phyloP scores from a whole-genome alignment of 148 eudicot species.

The Silene uniflora region DNA sequence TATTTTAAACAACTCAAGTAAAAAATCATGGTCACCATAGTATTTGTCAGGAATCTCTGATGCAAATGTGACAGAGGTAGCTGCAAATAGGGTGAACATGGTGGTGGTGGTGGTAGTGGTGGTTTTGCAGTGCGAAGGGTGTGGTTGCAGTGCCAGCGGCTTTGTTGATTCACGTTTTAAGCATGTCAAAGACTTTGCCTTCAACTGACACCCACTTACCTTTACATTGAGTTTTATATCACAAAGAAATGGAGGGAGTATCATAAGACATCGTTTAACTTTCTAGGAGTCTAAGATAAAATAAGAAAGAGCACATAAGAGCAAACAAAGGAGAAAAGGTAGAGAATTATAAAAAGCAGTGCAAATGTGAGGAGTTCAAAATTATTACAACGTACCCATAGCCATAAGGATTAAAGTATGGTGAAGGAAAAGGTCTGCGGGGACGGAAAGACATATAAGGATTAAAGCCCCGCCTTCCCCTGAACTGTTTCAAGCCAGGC shows the following conservation, averaged over 20 bases:
- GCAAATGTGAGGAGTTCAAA: background rate
- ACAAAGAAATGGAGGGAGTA: no score
- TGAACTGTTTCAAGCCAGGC: conserved; percentile 77
- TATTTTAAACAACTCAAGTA: background rate
- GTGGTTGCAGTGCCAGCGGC: background rate
- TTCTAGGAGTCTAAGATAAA: background rate
- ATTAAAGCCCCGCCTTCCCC: conserved; percentile 48
- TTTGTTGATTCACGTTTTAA: background rate
- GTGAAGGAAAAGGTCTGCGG: conserved; percentile 48
- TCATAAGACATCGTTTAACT: background rate
- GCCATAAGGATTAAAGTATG: conserved; percentile 62
- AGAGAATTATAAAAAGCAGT: background rate
- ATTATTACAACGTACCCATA: conserved; percentile 50
- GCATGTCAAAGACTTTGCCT: background rate
- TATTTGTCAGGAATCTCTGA: background rate
- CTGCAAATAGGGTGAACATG: background rate
- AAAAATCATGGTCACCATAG: background rate
- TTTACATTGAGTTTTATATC: no score
- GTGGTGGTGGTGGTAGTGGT: background rate
- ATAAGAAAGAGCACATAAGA: background rate
- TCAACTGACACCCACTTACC: no score
- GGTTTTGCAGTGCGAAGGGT: background rate
- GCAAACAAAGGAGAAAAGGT: background rate
- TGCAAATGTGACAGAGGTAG: background rate
- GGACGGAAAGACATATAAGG: conserved; percentile 43